phyloP scores from a whole-genome alignment of 352 stramenopile species.

The Pythium coloratum region DNA sequence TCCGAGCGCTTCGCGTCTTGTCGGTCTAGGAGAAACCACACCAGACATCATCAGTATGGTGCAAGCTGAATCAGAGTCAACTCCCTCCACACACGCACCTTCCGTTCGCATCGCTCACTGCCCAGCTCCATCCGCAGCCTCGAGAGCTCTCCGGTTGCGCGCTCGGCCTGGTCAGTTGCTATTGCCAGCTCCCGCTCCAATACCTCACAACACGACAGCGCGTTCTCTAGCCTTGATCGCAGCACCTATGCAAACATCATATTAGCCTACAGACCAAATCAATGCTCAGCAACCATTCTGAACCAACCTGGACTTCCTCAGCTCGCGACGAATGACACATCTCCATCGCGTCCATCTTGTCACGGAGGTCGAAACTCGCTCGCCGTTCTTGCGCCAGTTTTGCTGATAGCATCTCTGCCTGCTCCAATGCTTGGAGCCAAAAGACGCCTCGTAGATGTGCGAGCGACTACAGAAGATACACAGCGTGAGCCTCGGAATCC shows the following conservation, averaged over 20 bases:
- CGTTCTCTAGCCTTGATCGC: conserved; percentile 21
- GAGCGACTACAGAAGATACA: conserved; percentile 22
- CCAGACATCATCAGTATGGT: background rate
- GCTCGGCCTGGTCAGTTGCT: conserved; percentile 7
- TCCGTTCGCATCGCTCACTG: conserved; percentile 20
- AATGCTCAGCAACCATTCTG: background rate
- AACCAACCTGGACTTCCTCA: conserved; percentile 23
- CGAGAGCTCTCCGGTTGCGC: conserved; percentile 2
- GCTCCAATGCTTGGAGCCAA: conserved; percentile 26
- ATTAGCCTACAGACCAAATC: too few relatives aligned
- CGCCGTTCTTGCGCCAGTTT: conserved; percentile 23
- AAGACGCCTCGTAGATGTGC: conserved; percentile 28
- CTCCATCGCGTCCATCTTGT: conserved; percentile 29
- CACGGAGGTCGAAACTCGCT: conserved; percentile 21
- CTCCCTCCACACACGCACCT: too few relatives aligned
- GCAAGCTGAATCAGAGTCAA: too few relatives aligned
- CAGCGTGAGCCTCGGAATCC: background rate
- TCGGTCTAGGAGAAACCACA: conserved; percentile 19
- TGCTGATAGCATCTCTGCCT: conserved; percentile 16
- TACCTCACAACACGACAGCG: conserved; percentile 29
- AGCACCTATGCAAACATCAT: too few relatives aligned
- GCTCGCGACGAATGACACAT: conserved; percentile 18
- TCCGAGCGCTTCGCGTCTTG: conserved; percentile 26
- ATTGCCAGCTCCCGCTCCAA: conserved; percentile 18
- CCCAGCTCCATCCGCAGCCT: conserved; percentile 20